phyloP scores from a whole-genome alignment of 768 basidiomycete species.

The Pleurotus citrinopileatus region DNA sequence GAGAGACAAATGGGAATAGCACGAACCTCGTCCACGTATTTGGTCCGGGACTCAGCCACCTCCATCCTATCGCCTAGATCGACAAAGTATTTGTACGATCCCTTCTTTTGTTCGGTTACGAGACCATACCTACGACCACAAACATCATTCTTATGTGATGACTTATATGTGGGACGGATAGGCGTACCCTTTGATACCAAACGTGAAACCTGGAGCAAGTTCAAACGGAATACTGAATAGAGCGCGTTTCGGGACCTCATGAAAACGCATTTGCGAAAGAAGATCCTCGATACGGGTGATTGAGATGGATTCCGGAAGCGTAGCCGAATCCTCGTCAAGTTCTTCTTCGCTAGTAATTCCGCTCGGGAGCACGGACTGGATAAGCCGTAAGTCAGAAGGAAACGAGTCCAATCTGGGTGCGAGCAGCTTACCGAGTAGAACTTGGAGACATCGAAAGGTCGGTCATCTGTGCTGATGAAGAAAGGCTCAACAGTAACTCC shows the following conservation, averaged over 20 bases:
- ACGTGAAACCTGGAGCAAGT: slow-evolving; percentile 68
- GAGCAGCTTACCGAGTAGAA: slow-evolving; percentile 70
- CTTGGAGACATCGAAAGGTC: slow-evolving; percentile 66
- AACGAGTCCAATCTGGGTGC: neutral
- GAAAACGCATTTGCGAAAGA: slow-evolving; percentile 76
- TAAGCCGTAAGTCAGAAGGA: neutral
- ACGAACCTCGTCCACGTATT: slow-evolving; percentile 74
- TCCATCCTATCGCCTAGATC: slow-evolving; percentile 78
- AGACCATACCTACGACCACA: slow-evolving; percentile 67
- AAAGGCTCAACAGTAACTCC: slow-evolving; percentile 85
- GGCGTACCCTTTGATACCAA: slow-evolving; percentile 79
- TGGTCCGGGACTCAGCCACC: slow-evolving; percentile 66
- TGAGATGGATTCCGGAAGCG: slow-evolving; percentile 68
- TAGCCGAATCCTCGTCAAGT: slow-evolving; percentile 34
- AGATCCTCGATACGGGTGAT: slow-evolving; percentile 78
- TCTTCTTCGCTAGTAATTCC: slow-evolving; percentile 54
- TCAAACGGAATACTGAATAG: slow-evolving; percentile 80
- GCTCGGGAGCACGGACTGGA: slow-evolving; percentile 57
- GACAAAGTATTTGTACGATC: slow-evolving; percentile 77
- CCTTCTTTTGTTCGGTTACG: slow-evolving; percentile 86
- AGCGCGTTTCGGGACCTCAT: slow-evolving; percentile 80
- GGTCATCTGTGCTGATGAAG: slow-evolving; percentile 72
- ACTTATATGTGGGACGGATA: too few relatives aligned
- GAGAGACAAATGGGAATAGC: neutral
- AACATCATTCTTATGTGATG: too few relatives aligned